Conservation (phyloP, 2,329 filamentous ascomycete species). For the Tolypocladium tropicale region DNA sequence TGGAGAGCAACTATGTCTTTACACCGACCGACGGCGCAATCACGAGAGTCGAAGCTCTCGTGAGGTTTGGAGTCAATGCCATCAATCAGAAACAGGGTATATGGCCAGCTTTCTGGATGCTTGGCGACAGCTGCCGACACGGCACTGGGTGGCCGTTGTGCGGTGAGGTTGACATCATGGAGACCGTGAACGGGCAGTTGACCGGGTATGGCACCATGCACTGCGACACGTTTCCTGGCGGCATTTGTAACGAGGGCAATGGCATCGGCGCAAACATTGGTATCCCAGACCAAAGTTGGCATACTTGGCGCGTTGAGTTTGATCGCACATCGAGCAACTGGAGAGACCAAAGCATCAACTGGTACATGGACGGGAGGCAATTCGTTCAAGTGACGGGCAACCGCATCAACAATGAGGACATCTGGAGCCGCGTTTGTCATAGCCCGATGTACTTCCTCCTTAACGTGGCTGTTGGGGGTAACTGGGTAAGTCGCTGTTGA, state of each 20-base stretch:
- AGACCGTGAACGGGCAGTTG: conserved; percentile 39
- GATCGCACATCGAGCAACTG: conserved; percentile 36
- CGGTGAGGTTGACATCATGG: conserved; percentile 49
- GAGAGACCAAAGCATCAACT: conserved; percentile 38
- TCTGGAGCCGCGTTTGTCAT: conserved; percentile 41
- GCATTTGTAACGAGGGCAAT: conserved; percentile 39
- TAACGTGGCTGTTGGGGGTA: conserved; percentile 45
- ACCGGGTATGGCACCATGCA: conserved; percentile 40
- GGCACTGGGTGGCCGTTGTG: conserved; percentile 40
- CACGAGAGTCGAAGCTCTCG: conserved; percentile 33
- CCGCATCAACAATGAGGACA: conserved; percentile 30
- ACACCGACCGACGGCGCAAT: conserved; percentile 34
- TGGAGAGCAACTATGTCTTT: conserved; percentile 38
- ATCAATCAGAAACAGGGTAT: conserved; percentile 38
- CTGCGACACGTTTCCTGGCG: conserved; percentile 34
- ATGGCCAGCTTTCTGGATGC: conserved; percentile 50
- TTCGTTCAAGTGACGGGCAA: conserved; percentile 34
- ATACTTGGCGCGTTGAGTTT: conserved; percentile 39
- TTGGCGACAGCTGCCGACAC: conserved; percentile 37
- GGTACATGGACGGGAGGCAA: conserved; percentile 34
- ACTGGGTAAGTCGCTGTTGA: conserved; percentile 31
- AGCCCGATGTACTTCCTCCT: conserved; percentile 41
- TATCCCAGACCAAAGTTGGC: conserved; percentile 31
- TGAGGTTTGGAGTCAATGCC: conserved; percentile 35
- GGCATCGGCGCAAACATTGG: conserved; percentile 26